These are phyloP conservation scores for Annulohypoxylon maeteangense DNA, from an alignment of 495 filamentous ascomycete species.

Conservation along the genomic window DNA sequence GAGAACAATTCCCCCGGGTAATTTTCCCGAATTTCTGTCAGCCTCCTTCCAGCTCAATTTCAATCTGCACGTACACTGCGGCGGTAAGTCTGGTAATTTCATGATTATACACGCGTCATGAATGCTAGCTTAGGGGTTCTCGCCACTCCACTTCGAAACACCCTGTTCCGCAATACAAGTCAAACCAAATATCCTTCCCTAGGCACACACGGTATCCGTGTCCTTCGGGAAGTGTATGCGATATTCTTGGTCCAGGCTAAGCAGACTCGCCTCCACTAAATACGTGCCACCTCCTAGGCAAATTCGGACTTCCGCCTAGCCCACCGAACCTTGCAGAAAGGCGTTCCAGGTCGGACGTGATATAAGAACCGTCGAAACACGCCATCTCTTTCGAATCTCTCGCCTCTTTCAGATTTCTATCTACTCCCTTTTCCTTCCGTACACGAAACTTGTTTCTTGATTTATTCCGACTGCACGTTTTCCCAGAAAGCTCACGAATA, in stretches of 20 bases:
- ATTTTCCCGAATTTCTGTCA: slow-evolving; percentile 4
- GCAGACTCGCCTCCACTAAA: background rate
- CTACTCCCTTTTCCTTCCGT: slow-evolving; percentile 34
- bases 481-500: slow-evolving; percentile 17
- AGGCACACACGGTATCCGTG: background rate
- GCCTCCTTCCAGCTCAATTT: background rate
- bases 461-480: slow-evolving; percentile 8
- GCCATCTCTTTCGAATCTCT: slow-evolving; percentile 33
- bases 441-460: slow-evolving; percentile 32
- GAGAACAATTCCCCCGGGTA: slow-evolving; percentile 34
- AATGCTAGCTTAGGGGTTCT: slow-evolving; percentile 30
- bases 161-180: slow-evolving; percentile 1
- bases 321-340: slow-evolving; percentile 7
- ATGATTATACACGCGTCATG: slow-evolving; percentile 44
- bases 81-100: slow-evolving; percentile 36
- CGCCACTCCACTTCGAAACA: slow-evolving; percentile 22
- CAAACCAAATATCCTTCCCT: slow-evolving; percentile 1
- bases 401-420: slow-evolving; percentile 21
- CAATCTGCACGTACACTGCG: slow-evolving; percentile 15
- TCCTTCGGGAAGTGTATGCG: background rate
- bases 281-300: background rate
- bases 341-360: slow-evolving; percentile 19
- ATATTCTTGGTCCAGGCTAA: slow-evolving; percentile 7
- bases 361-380: slow-evolving; percentile 14
- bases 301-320: background rate